Conservation (phyloP, 2,329 filamentous ascomycete genomes). For the Cytospora piceae region DNA sequence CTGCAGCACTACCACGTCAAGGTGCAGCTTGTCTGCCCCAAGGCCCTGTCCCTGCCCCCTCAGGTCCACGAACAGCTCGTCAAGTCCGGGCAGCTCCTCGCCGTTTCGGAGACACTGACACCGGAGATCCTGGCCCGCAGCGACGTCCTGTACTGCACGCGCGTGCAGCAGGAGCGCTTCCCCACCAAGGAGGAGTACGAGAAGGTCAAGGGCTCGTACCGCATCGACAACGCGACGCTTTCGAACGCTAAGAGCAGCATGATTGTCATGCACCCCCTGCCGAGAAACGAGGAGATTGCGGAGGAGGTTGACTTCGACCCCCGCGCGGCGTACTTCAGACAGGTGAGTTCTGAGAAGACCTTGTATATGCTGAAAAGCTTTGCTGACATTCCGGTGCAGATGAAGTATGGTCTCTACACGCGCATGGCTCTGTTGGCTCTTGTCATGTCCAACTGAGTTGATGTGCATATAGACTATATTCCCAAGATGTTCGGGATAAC, state of each 20-base stretch:
- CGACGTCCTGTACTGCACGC: conserved; percentile 95
- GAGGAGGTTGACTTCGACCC: conserved; percentile 98
- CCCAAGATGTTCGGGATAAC: conserved; percentile 2
- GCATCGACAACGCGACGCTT: conserved; percentile 87
- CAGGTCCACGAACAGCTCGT: conserved; percentile 75
- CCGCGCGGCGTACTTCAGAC: conserved; percentile 95
- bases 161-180: conserved; percentile 96
- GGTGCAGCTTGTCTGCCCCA: conserved; percentile 88
- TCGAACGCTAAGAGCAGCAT: conserved; percentile 91
- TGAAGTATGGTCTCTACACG: conserved; percentile 96
- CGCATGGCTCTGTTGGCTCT: conserved; percentile 96
- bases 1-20: conserved; percentile 94
- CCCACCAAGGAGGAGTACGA: conserved; percentile 80
- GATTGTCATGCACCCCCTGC: conserved; percentile 94
- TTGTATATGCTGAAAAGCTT: conserved; percentile 45
- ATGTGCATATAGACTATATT: conserved; percentile 25
- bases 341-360: conserved; percentile 81
- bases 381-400: conserved; percentile 55
- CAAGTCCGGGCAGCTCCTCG: conserved; percentile 73
- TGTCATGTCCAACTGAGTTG: conserved; percentile 67
- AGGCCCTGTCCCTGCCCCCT: conserved; percentile 74
- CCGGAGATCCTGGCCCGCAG: conserved; percentile 83
- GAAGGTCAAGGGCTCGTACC: conserved; percentile 82
- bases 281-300: conserved; percentile 88
- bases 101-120: conserved; percentile 78